Conservation (phyloP, 2,329 filamentous ascomycete species). For the Calonectria naviculata region DNA sequence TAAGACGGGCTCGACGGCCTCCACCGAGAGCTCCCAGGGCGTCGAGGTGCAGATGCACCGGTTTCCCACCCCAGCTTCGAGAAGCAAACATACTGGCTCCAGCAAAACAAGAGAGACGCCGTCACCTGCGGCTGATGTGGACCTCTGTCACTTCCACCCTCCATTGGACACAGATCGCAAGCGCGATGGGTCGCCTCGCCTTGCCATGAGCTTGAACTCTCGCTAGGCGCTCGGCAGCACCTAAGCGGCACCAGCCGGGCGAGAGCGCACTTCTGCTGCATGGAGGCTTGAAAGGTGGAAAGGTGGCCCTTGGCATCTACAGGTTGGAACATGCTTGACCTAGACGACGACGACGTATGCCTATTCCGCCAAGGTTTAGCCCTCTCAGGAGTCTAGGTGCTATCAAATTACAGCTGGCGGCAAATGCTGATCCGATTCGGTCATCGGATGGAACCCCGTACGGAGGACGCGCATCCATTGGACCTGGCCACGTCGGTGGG, state of each 20-base stretch:
- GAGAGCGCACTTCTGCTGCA: not conserved
- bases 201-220: not conserved
- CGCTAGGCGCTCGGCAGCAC: constrained; percentile 1
- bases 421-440: constrained; percentile 1
- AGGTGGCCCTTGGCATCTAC: not conserved
- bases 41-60: constrained; percentile 19
- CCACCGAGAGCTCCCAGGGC: constrained; percentile 10
- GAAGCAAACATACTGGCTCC: constrained; percentile 5
- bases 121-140: constrained; percentile 31
- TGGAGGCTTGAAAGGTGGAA: not conserved
- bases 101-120: constrained; percentile 18
- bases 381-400: not conserved
- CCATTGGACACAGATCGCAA: constrained; percentile 28
- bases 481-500: constrained; percentile 7
- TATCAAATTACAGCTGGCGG: constrained; percentile 4
- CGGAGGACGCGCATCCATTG: constrained; percentile 10
- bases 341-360: not conserved
- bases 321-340: not conserved
- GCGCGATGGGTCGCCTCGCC: constrained; percentile 27
- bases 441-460: constrained; percentile 1
- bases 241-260: constrained; percentile 4
- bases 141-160: constrained; percentile 18
- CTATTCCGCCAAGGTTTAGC: not conserved
- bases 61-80: constrained; percentile 5
- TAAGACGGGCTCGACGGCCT: constrained; percentile 12